Percentiles rank a stretch among this genome's conserved stretches.
These are phyloP conservation scores for Penicillium dipodomyicola DNA, from an alignment of 495 filamentous ascomycete genomes.

Conservation along the genomic window DNA sequence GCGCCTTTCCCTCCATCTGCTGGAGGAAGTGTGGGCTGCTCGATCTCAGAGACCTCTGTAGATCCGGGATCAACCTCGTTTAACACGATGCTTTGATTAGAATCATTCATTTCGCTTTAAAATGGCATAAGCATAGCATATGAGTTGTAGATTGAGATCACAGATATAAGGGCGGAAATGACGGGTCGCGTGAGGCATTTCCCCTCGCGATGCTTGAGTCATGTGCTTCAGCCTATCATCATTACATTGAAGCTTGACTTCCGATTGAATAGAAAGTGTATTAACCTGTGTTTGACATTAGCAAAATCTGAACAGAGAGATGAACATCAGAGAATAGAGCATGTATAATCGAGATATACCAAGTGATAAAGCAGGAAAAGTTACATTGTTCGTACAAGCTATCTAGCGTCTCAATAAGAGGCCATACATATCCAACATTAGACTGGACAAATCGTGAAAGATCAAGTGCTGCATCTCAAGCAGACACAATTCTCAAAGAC, in stretches of 20 bases:
- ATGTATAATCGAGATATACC: too few species aligned
- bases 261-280: not conserved
- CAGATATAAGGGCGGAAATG: not conserved
- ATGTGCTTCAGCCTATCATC: constrained; percentile 7
- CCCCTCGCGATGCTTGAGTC: constrained; percentile 10
- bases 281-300: too few species aligned
- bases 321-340: too few species aligned
- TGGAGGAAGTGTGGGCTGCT: constrained; percentile 46
- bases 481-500: constrained; percentile 15
- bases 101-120: constrained; percentile 9
- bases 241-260: not conserved
- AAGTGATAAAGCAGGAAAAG: not conserved
- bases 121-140: not conserved
- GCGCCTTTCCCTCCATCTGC: constrained; percentile 61
- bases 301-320: too few species aligned
- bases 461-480: constrained; percentile 13
- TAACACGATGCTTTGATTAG: constrained; percentile 8
- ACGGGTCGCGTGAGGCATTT: constrained; percentile 4
- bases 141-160: not conserved
- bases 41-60: constrained; percentile 26
- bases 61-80: constrained; percentile 10
- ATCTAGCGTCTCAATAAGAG: constrained; percentile 14
- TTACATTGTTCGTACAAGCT: constrained; percentile 31
- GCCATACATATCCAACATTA: constrained; percentile 17
- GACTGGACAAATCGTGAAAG: constrained; percentile 22